Percentiles rank a stretch among this genome's conserved stretches.
These are phyloP conservation scores for Blakeslea trispora DNA, from an alignment of 371 early-diverging fungal genomes.

Conservation along the genomic window DNA sequence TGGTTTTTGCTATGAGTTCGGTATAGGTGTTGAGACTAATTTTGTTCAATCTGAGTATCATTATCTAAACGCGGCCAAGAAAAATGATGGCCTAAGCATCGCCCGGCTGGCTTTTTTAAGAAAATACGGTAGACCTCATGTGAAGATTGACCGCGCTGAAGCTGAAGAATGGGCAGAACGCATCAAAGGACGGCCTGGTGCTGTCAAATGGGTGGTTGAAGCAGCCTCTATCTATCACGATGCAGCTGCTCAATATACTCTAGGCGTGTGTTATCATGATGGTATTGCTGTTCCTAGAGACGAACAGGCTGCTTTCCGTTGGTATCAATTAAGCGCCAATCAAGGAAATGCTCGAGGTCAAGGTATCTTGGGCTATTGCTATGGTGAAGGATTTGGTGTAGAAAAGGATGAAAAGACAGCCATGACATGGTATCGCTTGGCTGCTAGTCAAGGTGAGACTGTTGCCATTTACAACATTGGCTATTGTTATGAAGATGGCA, in stretches of 20 bases:
- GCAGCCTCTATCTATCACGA: constrained; percentile 50
- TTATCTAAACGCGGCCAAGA: constrained; percentile 49
- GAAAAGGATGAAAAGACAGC: constrained; percentile 66
- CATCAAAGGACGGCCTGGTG: constrained; percentile 27
- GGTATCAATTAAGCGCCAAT: constrained; percentile 60
- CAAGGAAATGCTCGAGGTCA: constrained; percentile 65
- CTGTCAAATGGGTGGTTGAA: constrained; percentile 58
- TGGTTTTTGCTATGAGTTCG: constrained; percentile 78
- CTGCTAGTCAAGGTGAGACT: constrained; percentile 64
- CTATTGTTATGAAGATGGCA: constrained; percentile 83
- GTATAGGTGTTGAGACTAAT: constrained; percentile 61
- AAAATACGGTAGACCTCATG: constrained; percentile 70
- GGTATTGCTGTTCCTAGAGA: constrained; percentile 58
- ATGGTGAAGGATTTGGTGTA: constrained; percentile 81
- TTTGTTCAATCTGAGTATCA: constrained; percentile 53
- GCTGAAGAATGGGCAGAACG: constrained; percentile 59
- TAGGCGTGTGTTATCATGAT: constrained; percentile 73
- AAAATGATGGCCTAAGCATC: constrained; percentile 56
- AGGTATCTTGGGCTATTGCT: constrained; percentile 72
- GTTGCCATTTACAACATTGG: constrained; percentile 84
- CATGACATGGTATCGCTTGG: constrained; percentile 68
- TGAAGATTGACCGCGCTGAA: constrained; percentile 68
- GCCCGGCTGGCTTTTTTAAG: constrained; percentile 67
- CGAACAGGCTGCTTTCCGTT: constrained; percentile 55
- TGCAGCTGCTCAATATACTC: constrained; percentile 47